These are phyloP conservation scores for Venturia pyrina DNA, from an alignment of 2,329 filamentous ascomycete species.

Conservation along the genomic window DNA sequence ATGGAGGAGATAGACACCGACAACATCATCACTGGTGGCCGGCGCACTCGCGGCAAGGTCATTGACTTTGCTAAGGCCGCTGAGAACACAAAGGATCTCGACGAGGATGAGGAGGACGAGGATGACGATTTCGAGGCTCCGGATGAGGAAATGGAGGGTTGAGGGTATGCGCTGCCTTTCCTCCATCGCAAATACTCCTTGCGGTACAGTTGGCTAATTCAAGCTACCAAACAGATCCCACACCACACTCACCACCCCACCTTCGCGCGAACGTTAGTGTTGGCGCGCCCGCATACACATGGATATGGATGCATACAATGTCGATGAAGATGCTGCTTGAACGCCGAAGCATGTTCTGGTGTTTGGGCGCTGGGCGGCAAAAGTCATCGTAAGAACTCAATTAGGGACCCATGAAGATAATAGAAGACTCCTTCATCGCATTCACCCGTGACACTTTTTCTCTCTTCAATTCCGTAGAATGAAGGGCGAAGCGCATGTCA, in stretches of 20 bases:
- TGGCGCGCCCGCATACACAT: not conserved
- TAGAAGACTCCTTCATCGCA: not conserved
- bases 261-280: not conserved
- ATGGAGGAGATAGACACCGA: constrained; percentile 83
- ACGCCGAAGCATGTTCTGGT: not conserved
- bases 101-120: constrained; percentile 72
- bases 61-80: constrained; percentile 93
- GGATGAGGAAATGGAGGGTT: constrained; percentile 62
- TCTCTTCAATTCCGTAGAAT: no score
- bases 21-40: constrained; percentile 73
- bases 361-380: not conserved
- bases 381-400: not conserved
- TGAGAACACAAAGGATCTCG: constrained; percentile 64
- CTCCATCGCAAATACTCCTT: not conserved
- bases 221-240: not conserved
- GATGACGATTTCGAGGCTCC: constrained; percentile 55
- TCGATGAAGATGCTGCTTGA: not conserved
- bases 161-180: constrained; percentile 12
- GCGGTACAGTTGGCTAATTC: not conserved
- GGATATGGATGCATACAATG: not conserved
- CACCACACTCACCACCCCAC: not conserved
- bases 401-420: not conserved
- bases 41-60: constrained; percentile 80
- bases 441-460: no score
- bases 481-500: no score